Percentiles rank a stretch among this genome's conserved stretches.
Conservation (phyloP, 2,329 filamentous ascomycete genomes). For the Arthrobotrys entomopaga region DNA sequence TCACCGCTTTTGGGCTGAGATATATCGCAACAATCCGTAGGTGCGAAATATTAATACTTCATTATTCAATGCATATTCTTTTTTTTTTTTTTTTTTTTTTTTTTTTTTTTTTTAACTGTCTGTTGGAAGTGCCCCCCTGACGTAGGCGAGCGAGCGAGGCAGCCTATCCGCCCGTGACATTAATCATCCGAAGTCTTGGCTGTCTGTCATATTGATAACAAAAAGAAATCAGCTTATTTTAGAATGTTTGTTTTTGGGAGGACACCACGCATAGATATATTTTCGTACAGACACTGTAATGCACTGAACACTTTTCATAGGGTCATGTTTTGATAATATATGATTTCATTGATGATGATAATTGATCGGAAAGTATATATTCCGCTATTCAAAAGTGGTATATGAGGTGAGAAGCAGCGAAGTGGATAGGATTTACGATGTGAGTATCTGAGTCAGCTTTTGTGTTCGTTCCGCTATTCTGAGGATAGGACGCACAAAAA, state of each 20-base stretch:
- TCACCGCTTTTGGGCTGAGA: no score
- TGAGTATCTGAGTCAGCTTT: background rate
- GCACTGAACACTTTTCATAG: background rate
- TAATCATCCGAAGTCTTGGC: no score
- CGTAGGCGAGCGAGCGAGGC: no score
- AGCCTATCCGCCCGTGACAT: no score
- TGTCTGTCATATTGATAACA: no score
- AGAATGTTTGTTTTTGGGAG: constrained; percentile 1
- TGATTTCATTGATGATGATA: no score
- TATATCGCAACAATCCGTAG: no score
- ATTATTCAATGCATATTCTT: no score
- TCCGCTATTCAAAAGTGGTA: background rate
- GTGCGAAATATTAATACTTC: no score
- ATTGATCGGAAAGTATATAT: no score
- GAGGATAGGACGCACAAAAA: no score
- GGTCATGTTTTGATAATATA: background rate
- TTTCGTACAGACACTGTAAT: constrained; percentile 1
- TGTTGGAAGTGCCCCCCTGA: background rate
- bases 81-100: background rate
- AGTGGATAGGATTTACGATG: background rate
- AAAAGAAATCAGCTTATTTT: background rate
- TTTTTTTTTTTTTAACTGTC: background rate
- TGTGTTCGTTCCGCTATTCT: no score
- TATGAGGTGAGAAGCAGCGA: background rate
- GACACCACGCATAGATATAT: background rate